Evolutionary conservation across 2,329 filamentous ascomycete genomes (phyloP).

Genomic region (Colletotrichum limetticola): DNA sequence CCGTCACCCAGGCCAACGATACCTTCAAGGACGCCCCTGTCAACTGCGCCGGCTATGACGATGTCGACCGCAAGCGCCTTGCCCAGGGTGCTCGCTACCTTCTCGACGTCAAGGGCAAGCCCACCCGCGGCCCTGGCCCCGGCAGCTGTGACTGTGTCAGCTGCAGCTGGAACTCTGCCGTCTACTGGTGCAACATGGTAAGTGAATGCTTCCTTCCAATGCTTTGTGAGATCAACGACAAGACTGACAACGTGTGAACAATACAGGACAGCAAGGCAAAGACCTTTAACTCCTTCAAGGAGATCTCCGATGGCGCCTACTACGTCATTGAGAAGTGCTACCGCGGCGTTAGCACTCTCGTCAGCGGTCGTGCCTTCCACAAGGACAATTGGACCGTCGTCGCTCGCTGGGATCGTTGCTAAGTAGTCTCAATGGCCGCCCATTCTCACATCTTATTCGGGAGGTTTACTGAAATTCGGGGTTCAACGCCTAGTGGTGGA

Average conservation of each 20-base stretch:
- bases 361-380: too few species aligned
- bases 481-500: too few species aligned
- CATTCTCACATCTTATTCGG: not conserved
- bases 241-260: not conserved
- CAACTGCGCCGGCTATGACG: too few species aligned
- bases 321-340: too few species aligned
- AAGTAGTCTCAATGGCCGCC: not conserved
- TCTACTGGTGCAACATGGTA: not conserved
- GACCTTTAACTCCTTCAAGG: not conserved
- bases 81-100: too few species aligned
- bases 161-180: not conserved
- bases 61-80: too few species aligned
- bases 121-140: not conserved
- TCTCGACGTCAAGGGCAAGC: not conserved
- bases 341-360: too few species aligned
- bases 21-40: too few species aligned
- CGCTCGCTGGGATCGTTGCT: not conserved
- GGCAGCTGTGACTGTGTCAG: not conserved
- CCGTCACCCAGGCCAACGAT: not conserved
- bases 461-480: not conserved
- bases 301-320: too few species aligned
- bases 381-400: not conserved
- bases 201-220: not conserved
- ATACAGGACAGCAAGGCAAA: not conserved
- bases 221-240: too few species aligned